Evolutionary conservation across 805 yeast genomes (phyloP).

Genomic region (Pichia eremophila): DNA sequence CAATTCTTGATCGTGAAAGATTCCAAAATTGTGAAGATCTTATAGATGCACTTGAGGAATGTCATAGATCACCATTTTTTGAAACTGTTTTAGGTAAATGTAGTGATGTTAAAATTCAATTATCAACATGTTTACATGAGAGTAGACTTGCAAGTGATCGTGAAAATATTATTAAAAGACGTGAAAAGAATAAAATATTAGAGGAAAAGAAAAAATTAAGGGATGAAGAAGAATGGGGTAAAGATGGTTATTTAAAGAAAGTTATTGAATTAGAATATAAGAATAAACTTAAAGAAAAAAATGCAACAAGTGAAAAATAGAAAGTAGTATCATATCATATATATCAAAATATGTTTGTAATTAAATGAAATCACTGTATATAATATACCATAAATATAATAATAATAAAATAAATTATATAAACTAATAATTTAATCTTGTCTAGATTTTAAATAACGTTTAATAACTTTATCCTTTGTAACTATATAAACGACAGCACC

Average conservation of each 20-base stretch:
- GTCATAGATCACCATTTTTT: conserved; percentile 65
- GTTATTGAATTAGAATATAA: conserved; percentile 47
- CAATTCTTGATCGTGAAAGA: conserved; percentile 19
- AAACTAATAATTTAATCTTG: conserved; percentile 56
- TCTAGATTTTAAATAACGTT: conserved; percentile 83
- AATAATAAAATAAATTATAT: too few species aligned
- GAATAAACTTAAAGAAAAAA: conserved; percentile 5
- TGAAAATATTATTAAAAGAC: conserved; percentile 42
- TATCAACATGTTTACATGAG: conserved; percentile 69
- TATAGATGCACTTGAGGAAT: conserved; percentile 81
- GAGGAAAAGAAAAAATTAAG: conserved; percentile 49
- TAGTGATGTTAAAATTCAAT: conserved; percentile 72
- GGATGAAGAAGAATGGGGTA: conserved; percentile 76
- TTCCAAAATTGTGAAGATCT: conserved; percentile 60
- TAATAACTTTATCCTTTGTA: conserved; percentile 84
- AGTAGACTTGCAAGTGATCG: conserved; percentile 59
- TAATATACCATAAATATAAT: conserved; percentile 1
- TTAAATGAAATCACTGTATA: too few species aligned
- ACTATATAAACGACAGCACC: conserved; percentile 92
- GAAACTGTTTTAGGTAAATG: conserved; percentile 74
- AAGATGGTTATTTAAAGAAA: conserved; percentile 57
- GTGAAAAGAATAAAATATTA: conserved; percentile 44
- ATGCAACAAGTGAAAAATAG: background rate
- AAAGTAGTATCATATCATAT: too few species aligned
- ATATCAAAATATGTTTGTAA: too few species aligned